Base-by-base conservation (phyloP, 2,329 filamentous ascomycete genomes). In the Fusarium graminum region DNA sequence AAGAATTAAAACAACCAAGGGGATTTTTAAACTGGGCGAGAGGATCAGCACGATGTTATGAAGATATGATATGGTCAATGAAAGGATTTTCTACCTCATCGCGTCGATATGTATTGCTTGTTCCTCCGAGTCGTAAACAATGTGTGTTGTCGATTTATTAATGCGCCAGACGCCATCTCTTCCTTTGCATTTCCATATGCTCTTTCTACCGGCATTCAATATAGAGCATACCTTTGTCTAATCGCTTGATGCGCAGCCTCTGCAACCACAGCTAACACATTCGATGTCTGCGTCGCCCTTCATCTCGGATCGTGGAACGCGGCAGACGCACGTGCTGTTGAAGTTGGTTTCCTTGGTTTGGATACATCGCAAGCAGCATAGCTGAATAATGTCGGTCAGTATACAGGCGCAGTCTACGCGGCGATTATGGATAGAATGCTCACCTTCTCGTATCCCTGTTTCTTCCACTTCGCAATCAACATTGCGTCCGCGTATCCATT, bases 281-380 rank as follows among this genome's bases (percentile, higher is more conserved):
- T 98, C 91, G 30, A 98, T 90, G 36, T 92, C 91, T 76, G 95
- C 91, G 40, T 93, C 90, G 74, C 97, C 93, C 79, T 97, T 97
- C 75, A 99, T 80, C 77, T 96, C 88, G 30, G 92, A 90, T 75
- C 91, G 90, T 2, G 95, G 95, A 49, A 99, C 94, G 50, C 95
- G 92, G 78, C 95, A 99, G 74, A 99, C 95, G 77, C 95, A 99
- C 1, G 94, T 99, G 67, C 92, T 92, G 79, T 94, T 95, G 83
- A 98, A 99, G 79, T 99, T 99, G 29, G 95, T 99, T 83, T 99
- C 95, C 80, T 98, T 98, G n/a, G 95, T 97, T 80, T 99, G 95
- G 56, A 99, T 94, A 79, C 95, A 99, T 65, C 94, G 88, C 54
- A 97, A 83, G 78, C 95, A 99, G 80, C 95, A 99, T 41, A 99